These are phyloP conservation scores for Lactifluus subvellereus DNA, from an alignment of 768 basidiomycete genomes.

Conservation along the genomic window DNA sequence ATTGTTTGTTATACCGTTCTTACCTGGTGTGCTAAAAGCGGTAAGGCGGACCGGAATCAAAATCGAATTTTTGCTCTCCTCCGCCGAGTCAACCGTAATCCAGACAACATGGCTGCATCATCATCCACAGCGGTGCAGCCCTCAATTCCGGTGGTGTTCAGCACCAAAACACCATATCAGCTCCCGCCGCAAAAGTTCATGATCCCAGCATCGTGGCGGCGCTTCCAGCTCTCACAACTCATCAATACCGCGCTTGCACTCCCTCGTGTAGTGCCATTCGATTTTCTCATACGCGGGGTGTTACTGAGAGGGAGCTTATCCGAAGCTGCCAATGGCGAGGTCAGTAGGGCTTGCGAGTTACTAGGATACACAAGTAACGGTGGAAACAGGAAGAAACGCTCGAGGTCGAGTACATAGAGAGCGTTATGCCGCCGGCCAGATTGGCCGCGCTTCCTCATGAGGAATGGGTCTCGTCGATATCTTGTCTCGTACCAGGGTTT, in stretches of 20 bases:
- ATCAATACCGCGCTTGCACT: slow-evolving; percentile 89
- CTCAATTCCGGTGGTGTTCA: slow-evolving; percentile 62
- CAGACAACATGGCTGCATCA: slow-evolving; percentile 6
- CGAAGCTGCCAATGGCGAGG: slow-evolving; percentile 77
- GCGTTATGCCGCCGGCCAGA: slow-evolving; percentile 21
- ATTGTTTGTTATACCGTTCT: neutral
- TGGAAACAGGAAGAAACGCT: slow-evolving; percentile 66
- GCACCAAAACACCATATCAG: slow-evolving; percentile 64
- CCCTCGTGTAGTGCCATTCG: slow-evolving; percentile 76
- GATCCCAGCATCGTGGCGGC: slow-evolving; percentile 83
- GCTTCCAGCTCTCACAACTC: slow-evolving; percentile 96
- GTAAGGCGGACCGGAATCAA: slow-evolving; percentile 3
- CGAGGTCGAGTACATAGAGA: slow-evolving; percentile 25
- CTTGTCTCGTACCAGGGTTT: slow-evolving; percentile 53
- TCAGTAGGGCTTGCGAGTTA: slow-evolving; percentile 30
- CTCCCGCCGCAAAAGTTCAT: slow-evolving; percentile 87
- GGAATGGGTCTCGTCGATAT: slow-evolving; percentile 89
- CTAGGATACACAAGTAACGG: neutral
- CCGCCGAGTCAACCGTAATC: too few species aligned
- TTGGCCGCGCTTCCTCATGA: slow-evolving; percentile 78
- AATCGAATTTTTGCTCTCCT: neutral
- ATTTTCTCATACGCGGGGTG: slow-evolving; percentile 85
- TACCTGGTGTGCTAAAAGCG: neutral
- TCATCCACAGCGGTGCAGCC: slow-evolving; percentile 11
- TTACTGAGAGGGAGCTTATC: slow-evolving; percentile 65